Base-by-base conservation (phyloP, 2,329 filamentous ascomycete species). In the Phyllosticta paracitricarpa region DNA sequence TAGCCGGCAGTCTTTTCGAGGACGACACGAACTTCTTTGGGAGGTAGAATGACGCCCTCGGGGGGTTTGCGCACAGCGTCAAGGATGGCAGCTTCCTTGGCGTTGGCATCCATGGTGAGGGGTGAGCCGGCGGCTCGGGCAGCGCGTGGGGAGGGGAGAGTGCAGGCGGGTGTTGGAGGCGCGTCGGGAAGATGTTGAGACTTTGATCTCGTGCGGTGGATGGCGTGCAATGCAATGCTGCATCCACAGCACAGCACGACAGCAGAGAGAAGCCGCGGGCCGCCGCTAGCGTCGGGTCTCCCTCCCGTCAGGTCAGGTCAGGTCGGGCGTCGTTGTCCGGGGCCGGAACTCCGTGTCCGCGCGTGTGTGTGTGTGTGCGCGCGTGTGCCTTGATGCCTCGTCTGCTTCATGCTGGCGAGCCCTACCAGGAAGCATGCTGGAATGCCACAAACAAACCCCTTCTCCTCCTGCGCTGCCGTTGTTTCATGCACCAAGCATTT, bases 1-100 rank as follows among this genome's bases (percentile, higher is more conserved):
- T 95, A 97, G 55, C 91, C 91, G 59, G 94, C 93, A 12, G 93
- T 96, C 78, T 96, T 97, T 75, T 97, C 92, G 70, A 99, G 86
- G 66, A 93, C 83, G 22, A 81, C 80, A 79, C 91, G 87, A 70
- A 97, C 91, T 71, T 92, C 89, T 72, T 86, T 84, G 0, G 85
- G 94, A 24, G 94, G 94, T 60, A 97, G 82, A 61, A 97, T 89
- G 65, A 96, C 82, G 64, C 91, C 91, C 62, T 86, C 78, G 3
- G 93, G 93, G 35, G 90, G 86, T 73, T 91, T 93, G 72, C 86
- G 83, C 64, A 86, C 83, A 65, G 84, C 80, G 52, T 71, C 67
- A 6, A 59, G 57, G 28, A 54, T 57, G 51, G 24, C 52, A 10
- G 58, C 3, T n/a, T 54, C 22, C 40, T 40, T 40, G 2, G 51